These are phyloP conservation scores for Blastocystis sp. DNA, from an alignment of 352 stramenopile genomes.

Conservation along the genomic window DNA sequence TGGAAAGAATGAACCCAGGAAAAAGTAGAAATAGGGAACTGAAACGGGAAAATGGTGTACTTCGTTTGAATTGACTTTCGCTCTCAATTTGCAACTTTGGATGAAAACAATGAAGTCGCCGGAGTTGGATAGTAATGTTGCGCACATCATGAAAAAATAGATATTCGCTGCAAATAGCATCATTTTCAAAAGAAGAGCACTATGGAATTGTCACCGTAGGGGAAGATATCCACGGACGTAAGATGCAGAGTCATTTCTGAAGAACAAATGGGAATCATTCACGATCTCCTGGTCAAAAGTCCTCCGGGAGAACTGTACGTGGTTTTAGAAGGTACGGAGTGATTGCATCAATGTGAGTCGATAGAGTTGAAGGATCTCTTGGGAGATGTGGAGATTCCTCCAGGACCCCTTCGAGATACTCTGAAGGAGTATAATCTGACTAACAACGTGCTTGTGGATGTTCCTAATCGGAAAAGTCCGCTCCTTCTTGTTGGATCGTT, in stretches of 20 bases:
- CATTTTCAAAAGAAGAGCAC: background rate
- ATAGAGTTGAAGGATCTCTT: slow-evolving; percentile 50
- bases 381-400: background rate
- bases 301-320: slow-evolving; percentile 42
- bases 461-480: background rate
- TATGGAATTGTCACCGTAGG: slow-evolving; percentile 20
- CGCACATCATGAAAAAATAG: too few relatives aligned
- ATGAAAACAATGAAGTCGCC: too few relatives aligned
- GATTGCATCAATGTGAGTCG: background rate
- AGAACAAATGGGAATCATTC: slow-evolving; percentile 31
- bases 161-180: too few relatives aligned
- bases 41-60: slow-evolving; percentile 6
- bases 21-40: slow-evolving; percentile 3
- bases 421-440: slow-evolving; percentile 42
- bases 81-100: too few relatives aligned
- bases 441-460: slow-evolving; percentile 30
- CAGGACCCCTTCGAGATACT: background rate
- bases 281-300: slow-evolving; percentile 44
- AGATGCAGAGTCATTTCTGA: background rate
- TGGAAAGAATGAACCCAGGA: background rate
- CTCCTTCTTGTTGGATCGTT: slow-evolving; percentile 24
- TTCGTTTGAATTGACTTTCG: too few relatives aligned
- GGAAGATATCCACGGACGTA: background rate
- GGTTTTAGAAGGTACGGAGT: slow-evolving; percentile 1
- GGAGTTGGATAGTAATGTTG: too few relatives aligned